Conservation (phyloP, 768 basidiomycete genomes). For the Coprinellus micaceus region DNA sequence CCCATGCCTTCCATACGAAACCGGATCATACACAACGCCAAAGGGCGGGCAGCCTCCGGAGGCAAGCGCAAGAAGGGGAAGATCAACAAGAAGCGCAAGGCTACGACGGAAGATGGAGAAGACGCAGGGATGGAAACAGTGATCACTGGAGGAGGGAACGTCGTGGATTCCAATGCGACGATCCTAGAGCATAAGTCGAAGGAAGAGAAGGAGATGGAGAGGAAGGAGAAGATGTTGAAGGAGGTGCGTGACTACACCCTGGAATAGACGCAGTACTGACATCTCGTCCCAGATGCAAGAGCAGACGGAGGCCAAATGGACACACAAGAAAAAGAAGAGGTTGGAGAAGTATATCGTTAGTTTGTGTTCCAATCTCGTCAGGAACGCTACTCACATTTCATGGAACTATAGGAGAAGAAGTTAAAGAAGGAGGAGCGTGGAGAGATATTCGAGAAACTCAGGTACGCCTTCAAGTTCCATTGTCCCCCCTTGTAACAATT, state of each 20-base stretch:
- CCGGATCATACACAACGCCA: slow-evolving; percentile 53
- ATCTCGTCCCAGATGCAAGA: slow-evolving; percentile 32
- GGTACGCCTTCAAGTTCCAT: slow-evolving; percentile 45
- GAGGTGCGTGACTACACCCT: slow-evolving; percentile 43
- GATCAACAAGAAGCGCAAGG: slow-evolving; percentile 24
- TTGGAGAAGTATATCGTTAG: slow-evolving; percentile 90
- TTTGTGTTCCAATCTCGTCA: slow-evolving; percentile 6
- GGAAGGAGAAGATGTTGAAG: slow-evolving; percentile 53
- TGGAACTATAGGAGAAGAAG: slow-evolving; percentile 71
- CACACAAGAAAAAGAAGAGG: slow-evolving; percentile 80
- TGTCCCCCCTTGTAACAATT: neutral
- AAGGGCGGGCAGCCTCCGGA: slow-evolving; percentile 60
- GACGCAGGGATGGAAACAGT: slow-evolving; percentile 8
- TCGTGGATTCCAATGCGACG: slow-evolving; percentile 51
- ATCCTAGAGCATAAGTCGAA: slow-evolving; percentile 56
- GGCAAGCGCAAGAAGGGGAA: slow-evolving; percentile 66
- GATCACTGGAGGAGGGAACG: neutral
- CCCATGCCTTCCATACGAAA: slow-evolving; percentile 13
- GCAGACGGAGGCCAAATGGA: slow-evolving; percentile 69
- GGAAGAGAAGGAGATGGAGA: slow-evolving; percentile 58
- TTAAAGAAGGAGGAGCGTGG: slow-evolving; percentile 85
- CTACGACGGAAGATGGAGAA: slow-evolving; percentile 16
- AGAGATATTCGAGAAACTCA: slow-evolving; percentile 73
- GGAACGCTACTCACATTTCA: neutral
- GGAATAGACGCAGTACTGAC: slow-evolving; percentile 8